Evolutionary conservation across 169 alveolate species (phyloP).

Genomic region (Eimeria acervulina): DNA sequence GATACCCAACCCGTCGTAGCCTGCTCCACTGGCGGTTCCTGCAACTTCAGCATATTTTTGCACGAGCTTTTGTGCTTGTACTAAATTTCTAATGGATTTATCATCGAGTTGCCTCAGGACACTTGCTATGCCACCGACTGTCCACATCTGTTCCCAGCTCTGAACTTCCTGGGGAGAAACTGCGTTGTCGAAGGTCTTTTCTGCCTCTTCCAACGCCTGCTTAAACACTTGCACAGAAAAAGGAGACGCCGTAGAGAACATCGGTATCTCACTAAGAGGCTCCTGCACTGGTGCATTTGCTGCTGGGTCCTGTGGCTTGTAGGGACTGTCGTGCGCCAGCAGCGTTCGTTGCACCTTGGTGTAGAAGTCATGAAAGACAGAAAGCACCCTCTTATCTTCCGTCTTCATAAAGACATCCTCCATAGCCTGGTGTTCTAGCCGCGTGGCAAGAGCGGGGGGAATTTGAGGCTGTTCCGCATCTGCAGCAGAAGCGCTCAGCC

Average conservation of each 20-base stretch:
- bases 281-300: not conserved
- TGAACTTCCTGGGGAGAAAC: not conserved
- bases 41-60: not conserved
- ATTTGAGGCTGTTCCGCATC: too few relatives aligned
- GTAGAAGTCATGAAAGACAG: not conserved
- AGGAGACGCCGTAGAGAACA: not conserved
- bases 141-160: not conserved
- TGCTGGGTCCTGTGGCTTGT: not conserved
- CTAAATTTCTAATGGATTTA: not conserved
- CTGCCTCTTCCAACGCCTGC: not conserved
- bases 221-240: not conserved
- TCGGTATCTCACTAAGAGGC: not conserved
- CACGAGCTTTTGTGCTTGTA: not conserved
- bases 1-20: too few relatives aligned
- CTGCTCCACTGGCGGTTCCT: too few relatives aligned
- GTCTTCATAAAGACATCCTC: not conserved
- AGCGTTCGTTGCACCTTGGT: not conserved
- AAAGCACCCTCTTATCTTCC: not conserved
- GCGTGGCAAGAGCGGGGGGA: not conserved
- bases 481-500: too few relatives aligned
- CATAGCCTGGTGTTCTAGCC: not conserved
- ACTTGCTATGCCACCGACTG: not conserved
- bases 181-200: not conserved
- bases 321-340: not conserved
- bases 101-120: not conserved